Evolutionary conservation across 164 flowering plant genomes (phyloP), one percentile per base, ranked within the genome.

Genomic region (Kingdonia uniflora): DNA sequence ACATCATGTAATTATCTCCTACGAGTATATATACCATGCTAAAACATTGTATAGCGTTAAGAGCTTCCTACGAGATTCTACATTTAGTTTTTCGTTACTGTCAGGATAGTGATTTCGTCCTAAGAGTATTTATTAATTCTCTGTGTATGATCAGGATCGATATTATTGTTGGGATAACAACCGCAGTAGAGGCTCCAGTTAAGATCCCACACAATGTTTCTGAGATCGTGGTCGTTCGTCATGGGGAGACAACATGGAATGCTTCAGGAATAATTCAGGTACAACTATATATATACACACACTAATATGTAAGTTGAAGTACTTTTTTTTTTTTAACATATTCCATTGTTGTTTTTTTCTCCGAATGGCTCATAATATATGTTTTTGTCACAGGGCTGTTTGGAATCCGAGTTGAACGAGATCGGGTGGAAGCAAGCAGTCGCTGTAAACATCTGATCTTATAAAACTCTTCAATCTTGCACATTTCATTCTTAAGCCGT

Each of bases 201-300:
- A 52, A 54, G 16, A 51, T 61, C 15, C 64, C 64, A 23, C 58
- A 40, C n/a, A 54, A 61, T 29, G 50, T 49, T 6, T 54, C 59
- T 4, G 65, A 61, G 53, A 61, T 61, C 16, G 65, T 61, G 5
- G 14, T 61, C 2, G 65, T 61, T 19, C 65, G 65, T 16, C 59
- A 61, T 42, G 65, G 65, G 12, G 65, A 55, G 55, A 61, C 65
- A 6, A 61, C 59, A 40, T 61, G 65, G 65, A 61, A 61, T 33
- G 58, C 49, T 12, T 41, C 59, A 0, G 65, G 59, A 61, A 61
- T 40, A 41, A 61, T 61, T 49, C 65, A 61, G 56, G 62, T 52
- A 40, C 14, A 6, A 21, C 50, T 47, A 20, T 43, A n/a, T 17
- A 11, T 41, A 41, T 12, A 12, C n/a, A 41, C 14, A 12, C 43